A percentile compares a stretch with the other conserved stretches of the same genome.
phyloP scores from a whole-genome alignment of 108 stramenopile species.

The Cylindrotheca fusiformis region DNA sequence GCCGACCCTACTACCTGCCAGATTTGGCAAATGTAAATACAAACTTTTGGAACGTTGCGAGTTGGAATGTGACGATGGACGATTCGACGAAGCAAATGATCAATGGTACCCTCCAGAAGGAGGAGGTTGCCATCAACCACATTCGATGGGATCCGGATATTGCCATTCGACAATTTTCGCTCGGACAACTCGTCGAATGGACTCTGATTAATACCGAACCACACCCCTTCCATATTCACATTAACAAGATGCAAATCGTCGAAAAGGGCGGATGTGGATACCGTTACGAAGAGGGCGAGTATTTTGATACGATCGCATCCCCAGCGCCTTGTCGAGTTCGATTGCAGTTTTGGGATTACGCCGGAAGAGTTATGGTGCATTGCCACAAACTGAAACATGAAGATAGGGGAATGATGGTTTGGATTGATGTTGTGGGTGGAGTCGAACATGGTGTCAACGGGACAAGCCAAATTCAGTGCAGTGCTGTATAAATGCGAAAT shows the following conservation, averaged over 20 bases:
- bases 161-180: conserved; percentile 21
- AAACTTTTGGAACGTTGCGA: background rate
- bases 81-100: background rate
- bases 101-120: conserved; percentile 5
- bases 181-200: conserved; percentile 37
- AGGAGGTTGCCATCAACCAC: conserved; percentile 25
- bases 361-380: conserved; percentile 37
- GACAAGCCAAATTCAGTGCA: conserved; percentile 8
- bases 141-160: conserved; percentile 12
- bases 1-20: conserved; percentile 30
- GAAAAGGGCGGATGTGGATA: conserved; percentile 36
- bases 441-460: conserved; percentile 10
- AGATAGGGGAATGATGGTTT: conserved; percentile 40
- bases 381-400: conserved; percentile 48
- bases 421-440: conserved; percentile 23
- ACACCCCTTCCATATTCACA: conserved; percentile 50
- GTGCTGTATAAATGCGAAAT: no score
- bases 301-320: conserved; percentile 39
- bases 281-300: conserved; percentile 44
- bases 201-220: conserved; percentile 10
- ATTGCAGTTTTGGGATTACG: conserved; percentile 26
- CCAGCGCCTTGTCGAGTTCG: conserved; percentile 32
- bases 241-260: conserved; percentile 49
- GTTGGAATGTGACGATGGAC: conserved; percentile 26
- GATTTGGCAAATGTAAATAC: conserved; percentile 4